Conservation (phyloP, 1,284 basidiomycete species). For the Rhodotorula sp. region DNA sequence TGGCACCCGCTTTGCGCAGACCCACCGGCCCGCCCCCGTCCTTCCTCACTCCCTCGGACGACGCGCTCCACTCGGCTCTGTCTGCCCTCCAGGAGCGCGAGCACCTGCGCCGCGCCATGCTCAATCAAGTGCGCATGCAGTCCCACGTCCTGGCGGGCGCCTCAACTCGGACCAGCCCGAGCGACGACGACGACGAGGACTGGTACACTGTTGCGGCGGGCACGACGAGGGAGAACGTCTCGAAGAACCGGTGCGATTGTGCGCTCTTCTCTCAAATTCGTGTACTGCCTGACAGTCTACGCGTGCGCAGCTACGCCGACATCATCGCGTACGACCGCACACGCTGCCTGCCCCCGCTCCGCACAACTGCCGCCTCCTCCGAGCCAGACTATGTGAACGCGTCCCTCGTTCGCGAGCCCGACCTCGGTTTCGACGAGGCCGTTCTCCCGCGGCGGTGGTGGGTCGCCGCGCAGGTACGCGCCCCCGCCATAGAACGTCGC, state of each 20-base stretch:
- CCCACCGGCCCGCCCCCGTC: background rate
- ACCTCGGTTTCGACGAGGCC: slow-evolving; percentile 55
- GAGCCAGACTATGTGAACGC: slow-evolving; percentile 68
- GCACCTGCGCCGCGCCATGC: background rate
- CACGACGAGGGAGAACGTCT: background rate
- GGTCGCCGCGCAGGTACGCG: slow-evolving; percentile 68
- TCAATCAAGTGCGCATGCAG: background rate
- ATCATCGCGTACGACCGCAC: slow-evolving; percentile 77
- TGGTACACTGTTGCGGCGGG: slow-evolving; percentile 8
- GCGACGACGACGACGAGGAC: background rate
- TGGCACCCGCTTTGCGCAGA: background rate
- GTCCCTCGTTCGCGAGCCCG: slow-evolving; percentile 73
- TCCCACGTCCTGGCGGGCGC: background rate
- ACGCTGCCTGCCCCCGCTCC: slow-evolving; percentile 58
- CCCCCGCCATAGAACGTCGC: background rate
- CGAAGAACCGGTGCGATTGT: slow-evolving; percentile 25
- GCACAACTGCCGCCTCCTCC: background rate
- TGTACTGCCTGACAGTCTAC: no score
- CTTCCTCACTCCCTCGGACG: slow-evolving; percentile 5
- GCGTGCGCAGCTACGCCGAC: slow-evolving; percentile 60
- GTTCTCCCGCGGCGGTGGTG: slow-evolving; percentile 61
- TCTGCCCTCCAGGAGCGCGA: slow-evolving; percentile 8
- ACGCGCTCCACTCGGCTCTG: slow-evolving; percentile 1
- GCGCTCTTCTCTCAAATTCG: no score
- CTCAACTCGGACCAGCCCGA: background rate